These are phyloP conservation scores for Linum tenue DNA, from an alignment of 345 rosid species.

Conservation along the genomic window DNA sequence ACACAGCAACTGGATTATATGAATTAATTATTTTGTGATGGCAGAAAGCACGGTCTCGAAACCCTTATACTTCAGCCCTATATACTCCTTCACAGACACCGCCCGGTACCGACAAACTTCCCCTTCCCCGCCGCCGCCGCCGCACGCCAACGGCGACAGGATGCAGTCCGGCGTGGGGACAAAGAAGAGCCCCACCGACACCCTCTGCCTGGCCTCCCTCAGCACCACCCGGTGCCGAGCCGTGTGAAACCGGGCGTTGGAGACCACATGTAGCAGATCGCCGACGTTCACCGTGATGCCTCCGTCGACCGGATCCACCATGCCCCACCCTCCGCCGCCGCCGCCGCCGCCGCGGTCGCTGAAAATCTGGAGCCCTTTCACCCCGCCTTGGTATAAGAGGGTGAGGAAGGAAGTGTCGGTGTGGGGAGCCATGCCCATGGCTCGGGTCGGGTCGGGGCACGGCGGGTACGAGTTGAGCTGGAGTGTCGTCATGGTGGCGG, in stretches of 20 bases:
- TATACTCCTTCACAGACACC: slow-evolving; percentile 45
- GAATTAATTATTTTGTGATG: slow-evolving; percentile 18
- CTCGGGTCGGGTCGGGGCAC: slow-evolving; percentile 80
- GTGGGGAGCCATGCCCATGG: slow-evolving; percentile 92
- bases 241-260: slow-evolving; percentile 48
- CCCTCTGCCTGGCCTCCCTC: slow-evolving; percentile 40
- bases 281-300: slow-evolving; percentile 75
- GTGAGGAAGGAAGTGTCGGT: slow-evolving; percentile 83
- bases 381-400: slow-evolving; percentile 50
- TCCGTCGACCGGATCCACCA: slow-evolving; percentile 41
- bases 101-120: slow-evolving; percentile 33
- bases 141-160: slow-evolving; percentile 35
- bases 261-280: slow-evolving; percentile 64
- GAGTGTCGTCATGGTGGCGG: slow-evolving; percentile 23
- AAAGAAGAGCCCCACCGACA: slow-evolving; percentile 58
- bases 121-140: slow-evolving; percentile 9
- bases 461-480: slow-evolving; percentile 76
- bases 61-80: slow-evolving; percentile 42
- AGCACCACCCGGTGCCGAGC: slow-evolving; percentile 62
- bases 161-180: slow-evolving; percentile 35
- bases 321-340: slow-evolving; percentile 44
- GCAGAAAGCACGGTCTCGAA: slow-evolving; percentile 48
- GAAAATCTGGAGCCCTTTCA: neutral
- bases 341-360: neutral
- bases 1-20: no score